phyloP scores from a whole-genome alignment of 352 stramenopile genomes.

The Globisporangium nagaii region DNA sequence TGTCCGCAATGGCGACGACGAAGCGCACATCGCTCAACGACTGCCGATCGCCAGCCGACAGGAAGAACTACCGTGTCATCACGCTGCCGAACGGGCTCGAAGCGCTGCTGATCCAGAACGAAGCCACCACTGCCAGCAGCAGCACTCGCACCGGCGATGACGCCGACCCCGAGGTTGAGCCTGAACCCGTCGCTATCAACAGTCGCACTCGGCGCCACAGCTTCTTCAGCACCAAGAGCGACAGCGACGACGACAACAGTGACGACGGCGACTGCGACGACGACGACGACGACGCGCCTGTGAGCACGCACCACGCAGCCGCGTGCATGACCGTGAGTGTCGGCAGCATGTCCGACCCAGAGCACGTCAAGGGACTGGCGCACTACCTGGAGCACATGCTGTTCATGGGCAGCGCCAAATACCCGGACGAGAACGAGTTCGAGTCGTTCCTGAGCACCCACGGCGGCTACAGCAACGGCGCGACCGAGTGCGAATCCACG shows the following conservation, averaged over 20 bases:
- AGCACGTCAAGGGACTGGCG: conserved; percentile 50
- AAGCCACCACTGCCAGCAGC: background rate
- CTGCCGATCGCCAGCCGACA: conserved; percentile 54
- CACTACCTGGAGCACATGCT: conserved; percentile 93
- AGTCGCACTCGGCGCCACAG: conserved; percentile 7
- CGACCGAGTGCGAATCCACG: conserved; percentile 88
- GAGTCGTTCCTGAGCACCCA: conserved; percentile 82
- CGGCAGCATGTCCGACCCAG: conserved; percentile 54
- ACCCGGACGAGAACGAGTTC: conserved; percentile 90
- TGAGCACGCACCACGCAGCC: conserved; percentile 25
- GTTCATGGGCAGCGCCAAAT: conserved; percentile 90
- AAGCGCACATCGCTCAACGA: conserved; percentile 24
- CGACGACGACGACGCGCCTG: conserved; percentile 5
- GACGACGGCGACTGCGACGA: conserved; percentile 12
- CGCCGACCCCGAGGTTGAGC: background rate
- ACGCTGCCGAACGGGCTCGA: conserved; percentile 60
- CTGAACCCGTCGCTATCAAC: background rate
- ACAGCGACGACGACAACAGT: conserved; percentile 10
- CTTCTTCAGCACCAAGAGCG: conserved; percentile 10
- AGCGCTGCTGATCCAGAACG: conserved; percentile 58
- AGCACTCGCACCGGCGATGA: background rate
- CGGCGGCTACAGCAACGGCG: conserved; percentile 88
- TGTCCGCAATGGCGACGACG: conserved; percentile 4
- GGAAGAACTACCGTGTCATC: conserved; percentile 68
- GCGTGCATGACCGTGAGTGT: conserved; percentile 55